Percentiles rank a stretch among this genome's conserved stretches.
phyloP scores from a whole-genome alignment of 164 flowering plant genomes.

The Taxillus chinensis region DNA sequence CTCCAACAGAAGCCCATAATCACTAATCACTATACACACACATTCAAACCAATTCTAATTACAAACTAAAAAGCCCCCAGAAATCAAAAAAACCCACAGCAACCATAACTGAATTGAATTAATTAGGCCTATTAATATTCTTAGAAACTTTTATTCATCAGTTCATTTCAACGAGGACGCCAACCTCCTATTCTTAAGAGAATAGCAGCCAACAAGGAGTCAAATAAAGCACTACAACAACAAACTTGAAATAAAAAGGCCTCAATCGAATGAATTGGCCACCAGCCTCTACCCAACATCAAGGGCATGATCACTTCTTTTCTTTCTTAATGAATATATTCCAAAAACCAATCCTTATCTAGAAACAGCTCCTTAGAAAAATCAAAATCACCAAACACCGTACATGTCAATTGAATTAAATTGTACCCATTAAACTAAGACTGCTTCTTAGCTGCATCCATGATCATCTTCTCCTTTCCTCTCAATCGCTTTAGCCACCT shows the following conservation, averaged over 20 bases:
- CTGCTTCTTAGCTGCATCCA: conserved; percentile 12
- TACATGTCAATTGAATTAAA: neutral
- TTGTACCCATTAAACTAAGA: conserved; percentile 7
- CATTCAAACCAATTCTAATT: no score
- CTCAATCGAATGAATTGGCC: neutral
- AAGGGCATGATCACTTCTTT: neutral
- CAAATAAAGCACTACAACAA: neutral
- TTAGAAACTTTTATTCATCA: no score
- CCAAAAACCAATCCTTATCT: neutral
- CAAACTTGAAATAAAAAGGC: neutral
- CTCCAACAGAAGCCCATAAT: no score
- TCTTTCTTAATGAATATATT: neutral
- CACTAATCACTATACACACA: no score
- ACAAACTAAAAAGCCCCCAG: no score
- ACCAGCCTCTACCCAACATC: neutral
- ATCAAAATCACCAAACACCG: neutral
- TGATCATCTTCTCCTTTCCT: conserved; percentile 58
- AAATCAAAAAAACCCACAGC: no score
- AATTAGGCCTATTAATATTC: no score
- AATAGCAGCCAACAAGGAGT: no score
- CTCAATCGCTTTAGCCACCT: conserved; percentile 76
- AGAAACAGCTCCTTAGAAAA: neutral
- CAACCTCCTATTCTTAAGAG: no score
- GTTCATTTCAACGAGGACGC: no score
- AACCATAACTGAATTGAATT: no score